These are phyloP conservation scores for Rosellinia necatrix DNA, from an alignment of 2,329 filamentous ascomycete genomes.

Conservation along the genomic window DNA sequence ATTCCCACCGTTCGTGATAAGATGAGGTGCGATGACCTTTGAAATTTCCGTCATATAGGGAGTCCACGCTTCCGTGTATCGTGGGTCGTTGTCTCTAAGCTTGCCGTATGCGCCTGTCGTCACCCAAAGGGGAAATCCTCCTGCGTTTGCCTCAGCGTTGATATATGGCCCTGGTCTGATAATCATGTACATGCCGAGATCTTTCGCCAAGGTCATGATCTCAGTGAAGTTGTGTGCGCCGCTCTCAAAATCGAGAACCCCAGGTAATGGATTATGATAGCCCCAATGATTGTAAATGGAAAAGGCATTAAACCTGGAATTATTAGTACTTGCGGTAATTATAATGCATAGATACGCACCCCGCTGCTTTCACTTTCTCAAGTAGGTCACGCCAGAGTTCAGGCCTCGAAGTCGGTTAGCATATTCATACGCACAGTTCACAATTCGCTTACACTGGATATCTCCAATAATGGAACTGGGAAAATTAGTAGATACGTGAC, in stretches of 20 bases:
- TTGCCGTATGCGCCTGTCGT: conserved; percentile 63
- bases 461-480: conserved; percentile 48
- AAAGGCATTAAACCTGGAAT: conserved; percentile 47
- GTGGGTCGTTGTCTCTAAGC: conserved; percentile 56
- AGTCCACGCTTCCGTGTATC: conserved; percentile 58
- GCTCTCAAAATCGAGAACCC: conserved; percentile 53
- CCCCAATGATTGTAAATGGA: conserved; percentile 51
- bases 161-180: conserved; percentile 64
- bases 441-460: conserved; percentile 44
- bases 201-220: conserved; percentile 57
- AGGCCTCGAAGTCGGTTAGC: conserved; percentile 28
- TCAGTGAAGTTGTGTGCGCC: conserved; percentile 58
- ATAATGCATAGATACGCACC: conserved; percentile 31
- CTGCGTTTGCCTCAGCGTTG: conserved; percentile 66
- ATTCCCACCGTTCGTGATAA: conserved; percentile 61
- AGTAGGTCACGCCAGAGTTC: conserved; percentile 49
- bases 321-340: neutral
- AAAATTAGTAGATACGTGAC: conserved; percentile 5
- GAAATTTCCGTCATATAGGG: conserved; percentile 58
- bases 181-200: conserved; percentile 59
- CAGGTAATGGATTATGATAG: conserved; percentile 45
- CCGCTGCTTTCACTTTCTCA: conserved; percentile 49
- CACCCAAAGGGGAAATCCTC: conserved; percentile 65
- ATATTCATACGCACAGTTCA: neutral
- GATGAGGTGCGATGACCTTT: conserved; percentile 55